Conservation (phyloP, 805 yeast species). For the Ogataea salicorniae region DNA sequence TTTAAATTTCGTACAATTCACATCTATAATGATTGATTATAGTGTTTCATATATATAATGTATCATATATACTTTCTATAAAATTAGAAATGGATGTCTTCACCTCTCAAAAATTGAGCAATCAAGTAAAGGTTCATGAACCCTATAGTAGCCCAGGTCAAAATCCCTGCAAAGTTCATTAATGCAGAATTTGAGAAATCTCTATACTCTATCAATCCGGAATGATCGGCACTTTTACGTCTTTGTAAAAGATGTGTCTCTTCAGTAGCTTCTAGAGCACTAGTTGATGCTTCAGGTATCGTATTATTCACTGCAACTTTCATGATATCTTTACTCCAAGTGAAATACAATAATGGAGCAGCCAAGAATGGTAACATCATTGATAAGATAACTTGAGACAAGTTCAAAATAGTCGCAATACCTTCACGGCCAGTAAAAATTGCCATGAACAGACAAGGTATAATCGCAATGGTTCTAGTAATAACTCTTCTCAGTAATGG, state of each 20-base stretch:
- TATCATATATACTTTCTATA: not conserved
- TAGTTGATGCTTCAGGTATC: not conserved
- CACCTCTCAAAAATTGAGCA: constrained; percentile 29
- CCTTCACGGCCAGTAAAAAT: constrained; percentile 70
- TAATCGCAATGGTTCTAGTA: constrained; percentile 72
- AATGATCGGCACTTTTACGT: constrained; percentile 12
- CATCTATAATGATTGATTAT: no score
- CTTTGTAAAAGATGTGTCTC: constrained; percentile 6
- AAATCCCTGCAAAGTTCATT: constrained; percentile 44
- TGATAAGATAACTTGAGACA: constrained; percentile 83
- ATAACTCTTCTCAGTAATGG: constrained; percentile 79
- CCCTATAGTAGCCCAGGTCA: constrained; percentile 68
- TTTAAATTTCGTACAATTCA: no score
- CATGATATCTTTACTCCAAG: constrained; percentile 69
- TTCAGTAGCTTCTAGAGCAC: not conserved
- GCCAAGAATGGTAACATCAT: constrained; percentile 77
- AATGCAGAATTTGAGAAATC: constrained; percentile 62
- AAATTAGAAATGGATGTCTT: constrained; percentile 29
- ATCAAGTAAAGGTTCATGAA: constrained; percentile 60
- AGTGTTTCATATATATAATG: not conserved
- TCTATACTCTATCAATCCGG: constrained; percentile 27
- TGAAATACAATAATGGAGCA: constrained; percentile 81
- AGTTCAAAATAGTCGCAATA: constrained; percentile 63
- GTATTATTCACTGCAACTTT: constrained; percentile 36
- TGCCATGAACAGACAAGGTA: constrained; percentile 76